Evolutionary conservation across 1,284 basidiomycete species (phyloP).

Genomic region (Ceratobasidium sp.): DNA sequence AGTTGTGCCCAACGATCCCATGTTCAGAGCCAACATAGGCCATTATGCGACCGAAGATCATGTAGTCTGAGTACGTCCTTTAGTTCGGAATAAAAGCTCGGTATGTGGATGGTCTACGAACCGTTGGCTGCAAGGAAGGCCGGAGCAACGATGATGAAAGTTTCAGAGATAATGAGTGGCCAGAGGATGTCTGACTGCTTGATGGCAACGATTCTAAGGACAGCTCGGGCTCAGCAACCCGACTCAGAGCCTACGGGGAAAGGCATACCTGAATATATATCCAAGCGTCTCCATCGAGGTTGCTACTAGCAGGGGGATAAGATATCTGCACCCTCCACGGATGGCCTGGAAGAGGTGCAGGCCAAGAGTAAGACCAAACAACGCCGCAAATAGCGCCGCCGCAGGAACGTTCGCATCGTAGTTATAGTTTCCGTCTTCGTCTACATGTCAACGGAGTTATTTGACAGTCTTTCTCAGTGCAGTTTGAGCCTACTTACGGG

Average conservation of each 20-base stretch:
- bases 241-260: neutral
- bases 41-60: slow-evolving; percentile 49
- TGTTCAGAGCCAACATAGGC: slow-evolving; percentile 48
- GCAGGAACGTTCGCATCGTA: slow-evolving; percentile 45
- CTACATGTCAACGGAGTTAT: neutral
- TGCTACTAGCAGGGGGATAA: slow-evolving; percentile 41
- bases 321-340: slow-evolving; percentile 13
- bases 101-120: neutral
- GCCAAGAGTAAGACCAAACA: slow-evolving; percentile 37
- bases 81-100: neutral
- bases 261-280: slow-evolving; percentile 38
- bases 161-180: slow-evolving; percentile 43
- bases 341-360: slow-evolving; percentile 42
- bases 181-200: slow-evolving; percentile 43
- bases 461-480: neutral
- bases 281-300: slow-evolving; percentile 35
- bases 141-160: slow-evolving; percentile 47
- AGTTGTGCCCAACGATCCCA: slow-evolving; percentile 43
- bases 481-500: neutral
- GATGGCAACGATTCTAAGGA: slow-evolving; percentile 43
- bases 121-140: slow-evolving; percentile 49
- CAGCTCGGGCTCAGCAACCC: neutral
- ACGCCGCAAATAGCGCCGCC: slow-evolving; percentile 37
- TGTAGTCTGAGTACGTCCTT: slow-evolving; percentile 44
- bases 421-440: slow-evolving; percentile 39